Base-by-base conservation (phyloP, 495 filamentous ascomycete genomes). In the Bacidia gigantensis region DNA sequence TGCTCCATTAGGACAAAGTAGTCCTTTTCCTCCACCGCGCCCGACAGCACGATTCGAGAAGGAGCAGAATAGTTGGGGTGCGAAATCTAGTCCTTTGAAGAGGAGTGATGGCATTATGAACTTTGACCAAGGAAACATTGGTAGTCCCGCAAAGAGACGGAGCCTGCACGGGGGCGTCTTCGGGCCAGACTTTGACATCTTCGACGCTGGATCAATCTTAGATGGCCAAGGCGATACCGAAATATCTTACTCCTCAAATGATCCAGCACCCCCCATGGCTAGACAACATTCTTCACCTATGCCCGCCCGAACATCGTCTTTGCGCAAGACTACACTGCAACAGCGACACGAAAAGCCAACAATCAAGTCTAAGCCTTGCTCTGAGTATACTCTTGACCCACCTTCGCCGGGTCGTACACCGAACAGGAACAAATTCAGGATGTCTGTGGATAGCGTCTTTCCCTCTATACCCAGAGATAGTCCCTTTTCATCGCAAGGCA, bases 91-190 rank as follows among this genome's bases (percentile, higher is more conserved):
- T 62, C 92, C 92, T 0, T 68, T 98, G 42, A 97, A 97, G 69
- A 79, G 93, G 24, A 93, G 81, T 59, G 92, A 98, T 65, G 83
- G 84, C 3, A 82, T 83, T 12, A 92, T 94, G 84, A 85, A 86
- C 60, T 65, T 93, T 12, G 90, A 93, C 56, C 81, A 83, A 46
- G 69, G 79, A 14, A 78, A 73, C 53, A 70, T 82, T n/a, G 86
- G 82, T 32, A 95, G 85, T 58, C 88, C 89, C 1, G 80, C 86
- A 11, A 96, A 96, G 72, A 74, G 89, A 43, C 79, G 89, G 53
- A 94, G 88, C 62, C 67, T 90, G 32, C 86, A 92, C 57, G 80
- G 80, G 11, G 70, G 79, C 0, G 77, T 69, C 45, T 69, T 83
- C 45, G 68, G 72, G 23, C 57, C 72, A 20, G 75, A 81, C 54